Conservation (phyloP, 2,329 filamentous ascomycete species). For the Basipetospora chlamydospora region DNA sequence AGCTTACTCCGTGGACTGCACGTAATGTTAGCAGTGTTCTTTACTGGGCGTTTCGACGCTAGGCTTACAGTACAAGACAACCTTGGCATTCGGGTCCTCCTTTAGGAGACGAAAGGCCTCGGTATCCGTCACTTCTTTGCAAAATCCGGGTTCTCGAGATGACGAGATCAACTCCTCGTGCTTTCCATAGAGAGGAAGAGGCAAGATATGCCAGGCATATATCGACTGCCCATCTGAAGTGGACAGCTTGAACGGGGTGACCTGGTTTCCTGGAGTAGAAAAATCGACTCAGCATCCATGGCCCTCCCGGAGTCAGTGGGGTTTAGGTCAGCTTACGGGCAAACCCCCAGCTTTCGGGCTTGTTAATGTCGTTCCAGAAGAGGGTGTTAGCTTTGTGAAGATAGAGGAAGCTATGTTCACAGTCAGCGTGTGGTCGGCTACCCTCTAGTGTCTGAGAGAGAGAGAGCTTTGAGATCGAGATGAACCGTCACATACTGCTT, state of each 20-base stretch:
- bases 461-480: too few species aligned
- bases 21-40: slow-evolving; percentile 1
- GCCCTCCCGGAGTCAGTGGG: too few species aligned
- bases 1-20: slow-evolving; percentile 47
- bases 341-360: slow-evolving; percentile 75
- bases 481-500: slow-evolving; percentile 48
- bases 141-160: slow-evolving; percentile 32
- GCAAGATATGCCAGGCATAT: slow-evolving; percentile 85
- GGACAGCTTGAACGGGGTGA: slow-evolving; percentile 66
- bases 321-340: slow-evolving; percentile 55
- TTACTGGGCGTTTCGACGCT: slow-evolving; percentile 5
- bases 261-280: slow-evolving; percentile 54
- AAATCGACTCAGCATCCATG: slow-evolving; percentile 5
- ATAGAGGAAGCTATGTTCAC: slow-evolving; percentile 54
- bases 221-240: slow-evolving; percentile 65
- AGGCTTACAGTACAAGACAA: slow-evolving; percentile 39
- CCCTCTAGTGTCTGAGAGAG: too few species aligned
- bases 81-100: slow-evolving; percentile 45
- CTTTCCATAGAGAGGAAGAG: slow-evolving; percentile 58
- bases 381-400: slow-evolving; percentile 64
- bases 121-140: slow-evolving; percentile 37
- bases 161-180: slow-evolving; percentile 48
- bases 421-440: background rate
- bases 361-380: slow-evolving; percentile 57
- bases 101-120: slow-evolving; percentile 47